Evolutionary conservation across 179 eudicot genomes (phyloP).

Genomic region (Carnegiea gigantea): DNA sequence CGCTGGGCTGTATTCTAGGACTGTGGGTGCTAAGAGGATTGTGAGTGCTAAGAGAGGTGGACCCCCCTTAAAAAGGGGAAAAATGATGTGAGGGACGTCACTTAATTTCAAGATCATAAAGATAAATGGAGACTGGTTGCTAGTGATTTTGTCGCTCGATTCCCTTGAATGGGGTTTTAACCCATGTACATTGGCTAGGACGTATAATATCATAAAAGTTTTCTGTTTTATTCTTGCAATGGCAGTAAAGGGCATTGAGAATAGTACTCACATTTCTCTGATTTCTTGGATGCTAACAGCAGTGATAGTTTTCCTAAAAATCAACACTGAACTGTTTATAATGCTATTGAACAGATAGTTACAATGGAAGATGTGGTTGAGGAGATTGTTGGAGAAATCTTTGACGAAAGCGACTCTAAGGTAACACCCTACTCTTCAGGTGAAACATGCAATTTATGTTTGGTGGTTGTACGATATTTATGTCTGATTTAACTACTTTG

Average conservation of each 20-base stretch:
- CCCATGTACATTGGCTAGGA: too few species aligned
- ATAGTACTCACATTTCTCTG: neutral
- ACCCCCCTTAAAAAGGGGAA: too few species aligned
- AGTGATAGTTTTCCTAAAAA: neutral
- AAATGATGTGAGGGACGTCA: too few species aligned
- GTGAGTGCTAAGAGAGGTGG: too few species aligned
- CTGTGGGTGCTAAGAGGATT: too few species aligned
- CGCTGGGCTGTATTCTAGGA: too few species aligned
- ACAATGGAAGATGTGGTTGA: constrained; percentile 82
- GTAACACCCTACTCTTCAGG: constrained; percentile 24
- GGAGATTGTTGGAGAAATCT: constrained; percentile 84
- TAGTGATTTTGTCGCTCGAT: too few species aligned
- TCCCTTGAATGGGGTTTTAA: too few species aligned
- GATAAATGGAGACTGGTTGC: too few species aligned
- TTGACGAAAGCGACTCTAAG: constrained; percentile 80
- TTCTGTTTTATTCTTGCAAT: neutral
- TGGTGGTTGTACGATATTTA: neutral
- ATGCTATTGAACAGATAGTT: constrained; percentile 46
- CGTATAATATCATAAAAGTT: neutral
- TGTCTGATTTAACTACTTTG: neutral
- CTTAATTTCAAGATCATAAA: too few species aligned
- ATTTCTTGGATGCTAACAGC: neutral
- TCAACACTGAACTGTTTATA: constrained; percentile 1
- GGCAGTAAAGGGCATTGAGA: neutral
- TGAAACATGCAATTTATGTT: neutral